Conservation (phyloP, 306 rosid genomes). For the Astragalus membranaceus region DNA sequence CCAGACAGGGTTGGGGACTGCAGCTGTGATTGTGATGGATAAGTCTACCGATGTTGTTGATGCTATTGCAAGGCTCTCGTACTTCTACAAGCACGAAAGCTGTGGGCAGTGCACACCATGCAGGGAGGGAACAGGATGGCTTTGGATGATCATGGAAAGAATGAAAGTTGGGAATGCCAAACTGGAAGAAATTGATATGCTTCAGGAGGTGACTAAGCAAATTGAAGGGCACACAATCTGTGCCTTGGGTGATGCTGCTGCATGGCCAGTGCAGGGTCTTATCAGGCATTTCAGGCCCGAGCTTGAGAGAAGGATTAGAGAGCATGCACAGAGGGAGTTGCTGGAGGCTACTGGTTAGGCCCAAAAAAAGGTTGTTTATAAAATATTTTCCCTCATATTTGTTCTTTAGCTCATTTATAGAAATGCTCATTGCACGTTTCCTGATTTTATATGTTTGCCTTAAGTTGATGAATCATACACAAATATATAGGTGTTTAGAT, state of each 20-base stretch:
- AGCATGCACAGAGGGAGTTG: conserved; percentile 83
- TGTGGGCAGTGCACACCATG: conserved; percentile 99
- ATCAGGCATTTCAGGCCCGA: conserved; percentile 98
- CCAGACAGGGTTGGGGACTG: conserved; percentile 86
- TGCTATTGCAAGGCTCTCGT: conserved; percentile 97
- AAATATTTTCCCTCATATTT: conserved; percentile 1
- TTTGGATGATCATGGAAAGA: conserved; percentile 99
- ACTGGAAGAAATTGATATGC: conserved; percentile 98
- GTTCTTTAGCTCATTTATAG: background rate
- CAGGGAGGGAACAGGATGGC: conserved; percentile 99
- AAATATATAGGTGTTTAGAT: background rate
- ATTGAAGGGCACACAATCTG: conserved; percentile 98
- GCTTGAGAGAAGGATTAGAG: conserved; percentile 92
- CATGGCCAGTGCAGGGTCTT: conserved; percentile 99
- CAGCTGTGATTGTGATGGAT: conserved; percentile 99
- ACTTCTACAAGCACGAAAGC: conserved; percentile 98
- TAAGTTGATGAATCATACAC: conserved; percentile 14
- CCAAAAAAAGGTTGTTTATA: conserved; percentile 37
- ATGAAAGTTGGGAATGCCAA: conserved; percentile 94
- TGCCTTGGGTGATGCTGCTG: conserved; percentile 99
- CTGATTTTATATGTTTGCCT: background rate
- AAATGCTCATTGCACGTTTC: background rate
- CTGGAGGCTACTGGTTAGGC: conserved; percentile 75
- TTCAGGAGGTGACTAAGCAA: conserved; percentile 96
- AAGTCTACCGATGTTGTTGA: conserved; percentile 93